A percentile compares a stretch with the other conserved stretches of the same genome.
These are phyloP conservation scores for Emergomyces africanus DNA, from an alignment of 2,329 filamentous ascomycete species.

Conservation along the genomic window DNA sequence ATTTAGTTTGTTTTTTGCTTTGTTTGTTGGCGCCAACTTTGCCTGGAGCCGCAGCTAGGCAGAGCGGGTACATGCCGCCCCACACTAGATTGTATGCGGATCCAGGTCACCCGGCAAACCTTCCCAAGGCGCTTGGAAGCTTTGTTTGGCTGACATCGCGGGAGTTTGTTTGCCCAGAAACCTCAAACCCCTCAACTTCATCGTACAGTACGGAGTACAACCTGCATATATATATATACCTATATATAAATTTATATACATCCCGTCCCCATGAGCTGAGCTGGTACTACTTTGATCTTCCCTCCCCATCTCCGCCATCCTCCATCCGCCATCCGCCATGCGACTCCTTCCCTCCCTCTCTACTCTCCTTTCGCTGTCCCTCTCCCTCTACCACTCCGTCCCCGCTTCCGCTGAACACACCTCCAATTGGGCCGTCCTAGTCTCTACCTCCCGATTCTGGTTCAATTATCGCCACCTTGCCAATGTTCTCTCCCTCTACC, in stretches of 20 bases:
- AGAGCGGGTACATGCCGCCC: background rate
- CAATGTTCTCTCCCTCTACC: conserved; percentile 94
- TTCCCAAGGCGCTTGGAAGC: too few species aligned
- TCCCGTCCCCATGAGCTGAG: background rate
- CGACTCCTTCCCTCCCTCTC: conserved; percentile 15
- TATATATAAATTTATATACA: background rate
- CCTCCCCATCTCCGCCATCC: conserved; percentile 6
- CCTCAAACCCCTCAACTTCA: background rate
- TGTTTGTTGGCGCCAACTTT: background rate
- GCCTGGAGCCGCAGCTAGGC: background rate
- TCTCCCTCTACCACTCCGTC: conserved; percentile 13
- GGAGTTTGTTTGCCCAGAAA: too few species aligned
- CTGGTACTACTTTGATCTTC: too few species aligned
- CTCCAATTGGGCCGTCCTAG: conserved; percentile 98
- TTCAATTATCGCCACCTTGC: conserved; percentile 99
- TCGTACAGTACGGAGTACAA: too few species aligned
- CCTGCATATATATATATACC: background rate
- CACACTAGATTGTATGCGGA: background rate
- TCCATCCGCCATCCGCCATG: too few species aligned
- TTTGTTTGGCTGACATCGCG: too few species aligned
- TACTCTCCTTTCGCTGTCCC: conserved; percentile 9
- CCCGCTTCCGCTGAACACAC: conserved; percentile 49
- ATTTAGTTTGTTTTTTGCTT: too few species aligned
- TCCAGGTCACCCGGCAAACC: background rate
- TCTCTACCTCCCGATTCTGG: conserved; percentile 97